Evolutionary conservation across 2,329 filamentous ascomycete species (phyloP), one percentile per base, ranked within the genome.

Genomic region (Phyllosticta citrichinensis): DNA sequence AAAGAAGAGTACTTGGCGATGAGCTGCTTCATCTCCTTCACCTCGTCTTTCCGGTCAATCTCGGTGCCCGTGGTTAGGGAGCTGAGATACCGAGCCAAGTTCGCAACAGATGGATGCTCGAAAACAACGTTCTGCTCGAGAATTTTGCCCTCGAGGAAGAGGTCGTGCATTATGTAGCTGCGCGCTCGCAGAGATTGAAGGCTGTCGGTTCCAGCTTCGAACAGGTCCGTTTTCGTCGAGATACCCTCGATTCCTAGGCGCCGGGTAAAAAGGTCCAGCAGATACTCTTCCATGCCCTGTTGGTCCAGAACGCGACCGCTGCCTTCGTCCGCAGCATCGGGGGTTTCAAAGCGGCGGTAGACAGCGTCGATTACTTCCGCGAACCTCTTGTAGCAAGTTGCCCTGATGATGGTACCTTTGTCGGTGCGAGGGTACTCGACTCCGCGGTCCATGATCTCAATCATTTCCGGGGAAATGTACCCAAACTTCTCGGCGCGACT

Each of bases 41-140:
- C 69, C 22, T 76, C 68, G 35, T 74, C 71, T 10, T 73, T 71
- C 6, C 66, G 64, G 11, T 72, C 67, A 5, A 66, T 65, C 1
- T 66, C 65, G 10, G 70, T 65, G 0, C 77, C 79, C 2, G 69
- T 72, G 1, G 75, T 70, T 4, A 83, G 67, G 0, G 74, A 68
- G 52, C 75, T 67, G 0, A 85, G 68, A 62, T 80, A 74, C 1
- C 66, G 67, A 3, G 80, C 75, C 19, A 86, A 69, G 30, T 71
- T 71, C 12, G 70, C 66, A 35, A 83, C 70, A 2, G 78, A 82
- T 0, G 79, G 80, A 35, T 80, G 75, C 51, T 87, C 83, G 56
- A 84, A 87, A 0, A 85, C 76, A 0, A 86, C 75, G 56, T 85
- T 87, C 55, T 81, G 78, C 0, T 78, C 76, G 0, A 86, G 68